Evolutionary conservation across 768 basidiomycete species (phyloP), one percentile per base, ranked within the genome.

Genomic region (Royoungia palumana): DNA sequence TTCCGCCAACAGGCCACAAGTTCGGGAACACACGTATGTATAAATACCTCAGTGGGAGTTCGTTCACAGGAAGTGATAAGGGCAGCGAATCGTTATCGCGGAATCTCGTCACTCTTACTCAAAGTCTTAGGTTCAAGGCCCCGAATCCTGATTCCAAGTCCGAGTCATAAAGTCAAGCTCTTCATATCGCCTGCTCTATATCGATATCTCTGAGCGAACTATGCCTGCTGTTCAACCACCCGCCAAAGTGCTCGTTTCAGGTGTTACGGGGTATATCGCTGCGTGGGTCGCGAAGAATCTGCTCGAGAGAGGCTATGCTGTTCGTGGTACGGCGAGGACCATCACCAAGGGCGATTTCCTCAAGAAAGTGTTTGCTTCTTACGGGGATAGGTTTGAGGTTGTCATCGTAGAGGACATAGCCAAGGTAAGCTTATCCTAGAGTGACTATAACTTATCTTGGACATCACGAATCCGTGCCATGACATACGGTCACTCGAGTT

Each of bases 351-450:
- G 78, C 2, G 64, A 74, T 2, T 77, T 79, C 56, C 67, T 91
- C 49, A 66, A 70, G 46, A 69, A 83, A 20, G 50, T 74, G 42
- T 85, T 87, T 64, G 70, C 73, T 13, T 59, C 68, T 0, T 76
- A 76, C 48, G 82, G 78, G 0, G 77, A 79, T 51, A 77, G 72
- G 40, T 79, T 89, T 54, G 82, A 86, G 53, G 63, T 82, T 36
- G 78, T 78, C 16, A 67, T 89, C 19, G 87, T 92, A 0, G 74
- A 79, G 39, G 89, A 94, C 58, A 85, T 92, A 52, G 72, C 72
- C 7, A 61, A 73, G 68, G 79, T 79, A 38, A 42, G 70, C 14
- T 13, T 11, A 30, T 3, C 27, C 7, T 3, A 14, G 20, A 17
- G 32, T 8, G 40, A 25, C 9, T 22, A 10, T 14, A 7, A 32